These are phyloP conservation scores for Gloeostereum incarnatum DNA, from an alignment of 768 basidiomycete species.

Conservation along the genomic window DNA sequence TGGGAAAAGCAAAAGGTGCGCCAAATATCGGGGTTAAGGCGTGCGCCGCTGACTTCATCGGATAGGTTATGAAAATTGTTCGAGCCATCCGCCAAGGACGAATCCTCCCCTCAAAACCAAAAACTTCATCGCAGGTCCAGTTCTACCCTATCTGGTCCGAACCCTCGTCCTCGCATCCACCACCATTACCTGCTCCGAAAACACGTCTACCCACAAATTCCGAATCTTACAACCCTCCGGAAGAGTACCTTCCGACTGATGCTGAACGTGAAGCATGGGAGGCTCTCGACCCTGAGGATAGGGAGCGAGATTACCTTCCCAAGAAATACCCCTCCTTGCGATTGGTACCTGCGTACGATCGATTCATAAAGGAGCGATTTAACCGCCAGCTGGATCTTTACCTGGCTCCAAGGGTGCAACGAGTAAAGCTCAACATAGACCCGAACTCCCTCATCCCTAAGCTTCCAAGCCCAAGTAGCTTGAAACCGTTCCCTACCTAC, in stretches of 20 bases:
- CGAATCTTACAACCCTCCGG: conserved; percentile 99
- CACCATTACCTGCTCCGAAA: conserved; percentile 92
- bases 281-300: conserved; percentile 75
- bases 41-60: conserved; percentile 5
- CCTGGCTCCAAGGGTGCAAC: conserved; percentile 86
- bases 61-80: conserved; percentile 97
- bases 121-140: conserved; percentile 53
- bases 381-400: conserved; percentile 92
- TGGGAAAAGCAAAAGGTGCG: conserved; percentile 99
- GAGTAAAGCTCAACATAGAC: conserved; percentile 84
- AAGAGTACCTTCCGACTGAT: conserved; percentile 86
- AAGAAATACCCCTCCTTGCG: conserved; percentile 80
- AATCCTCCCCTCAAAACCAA: conserved; percentile 86
- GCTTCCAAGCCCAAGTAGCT: conserved; percentile 82
- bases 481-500: conserved; percentile 92
- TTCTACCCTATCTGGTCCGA: conserved; percentile 91
- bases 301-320: conserved; percentile 83
- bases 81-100: conserved; percentile 95
- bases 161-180: conserved; percentile 60
- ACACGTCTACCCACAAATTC: conserved; percentile 79
- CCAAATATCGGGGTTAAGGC: not conserved
- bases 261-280: conserved; percentile 81
- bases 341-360: conserved; percentile 84
- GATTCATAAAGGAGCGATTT: conserved; percentile 91
- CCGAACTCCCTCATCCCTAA: conserved; percentile 89